Evolutionary conservation across 129 eudicot genomes (phyloP).

Genomic region (Ambrosia artemisiifolia): DNA sequence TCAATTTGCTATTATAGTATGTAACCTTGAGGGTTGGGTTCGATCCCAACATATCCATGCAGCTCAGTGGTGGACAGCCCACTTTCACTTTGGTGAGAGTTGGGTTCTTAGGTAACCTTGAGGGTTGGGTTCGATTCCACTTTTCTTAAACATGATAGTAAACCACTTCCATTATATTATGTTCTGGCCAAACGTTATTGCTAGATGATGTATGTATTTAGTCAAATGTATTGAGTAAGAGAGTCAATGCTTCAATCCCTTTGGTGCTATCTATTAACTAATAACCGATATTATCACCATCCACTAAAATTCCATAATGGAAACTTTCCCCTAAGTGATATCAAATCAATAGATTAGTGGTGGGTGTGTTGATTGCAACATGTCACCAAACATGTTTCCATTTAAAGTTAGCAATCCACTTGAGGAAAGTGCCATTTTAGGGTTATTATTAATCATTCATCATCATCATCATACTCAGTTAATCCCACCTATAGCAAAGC

Average conservation of each 20-base stretch:
- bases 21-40: no score
- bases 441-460: no score
- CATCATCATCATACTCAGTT: no score
- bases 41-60: no score
- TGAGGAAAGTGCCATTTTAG: conserved; percentile 15
- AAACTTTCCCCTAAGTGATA: conserved; percentile 21
- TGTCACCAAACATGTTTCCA: conserved; percentile 17
- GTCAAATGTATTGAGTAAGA: not conserved
- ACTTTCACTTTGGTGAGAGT: no score
- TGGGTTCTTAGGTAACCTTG: no score
- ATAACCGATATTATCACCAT: not conserved
- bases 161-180: not conserved
- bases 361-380: conserved; percentile 22
- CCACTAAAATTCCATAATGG: conserved; percentile 12
- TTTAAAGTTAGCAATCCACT: conserved; percentile 20
- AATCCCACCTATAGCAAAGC: no score
- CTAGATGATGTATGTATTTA: not conserved
- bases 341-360: conserved; percentile 21
- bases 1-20: not conserved
- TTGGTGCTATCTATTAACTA: not conserved
- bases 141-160: no score
- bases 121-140: no score
- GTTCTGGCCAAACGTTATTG: not conserved
- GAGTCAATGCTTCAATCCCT: not conserved
- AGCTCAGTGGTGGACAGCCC: no score